These are phyloP conservation scores for Biancaea sappan DNA, from an alignment of 306 rosid genomes.

Conservation along the genomic window DNA sequence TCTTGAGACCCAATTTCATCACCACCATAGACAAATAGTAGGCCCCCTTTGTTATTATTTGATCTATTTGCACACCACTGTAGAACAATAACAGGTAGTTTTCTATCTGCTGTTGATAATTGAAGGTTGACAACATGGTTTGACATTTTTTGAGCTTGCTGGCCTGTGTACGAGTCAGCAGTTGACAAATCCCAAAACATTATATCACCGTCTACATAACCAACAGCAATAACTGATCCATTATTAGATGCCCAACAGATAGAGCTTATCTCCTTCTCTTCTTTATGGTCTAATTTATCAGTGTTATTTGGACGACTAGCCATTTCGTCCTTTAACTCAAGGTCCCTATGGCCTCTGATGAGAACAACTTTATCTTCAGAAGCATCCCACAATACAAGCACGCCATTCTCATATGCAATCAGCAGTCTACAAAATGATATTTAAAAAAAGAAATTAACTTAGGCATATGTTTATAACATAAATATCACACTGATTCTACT, in stretches of 20 bases:
- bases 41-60: slow-evolving; percentile 46
- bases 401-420: slow-evolving; percentile 81
- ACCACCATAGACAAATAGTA: slow-evolving; percentile 87
- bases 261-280: slow-evolving; percentile 77
- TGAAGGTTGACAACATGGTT: slow-evolving; percentile 74
- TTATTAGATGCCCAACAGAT: slow-evolving; percentile 82
- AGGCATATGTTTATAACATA: not conserved
- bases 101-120: slow-evolving; percentile 63
- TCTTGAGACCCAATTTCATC: slow-evolving; percentile 83
- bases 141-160: slow-evolving; percentile 42
- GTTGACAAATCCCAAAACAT: slow-evolving; percentile 78
- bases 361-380: slow-evolving; percentile 71
- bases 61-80: slow-evolving; percentile 61
- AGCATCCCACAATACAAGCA: slow-evolving; percentile 88
- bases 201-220: slow-evolving; percentile 92
- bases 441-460: slow-evolving; percentile 26
- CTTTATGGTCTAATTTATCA: slow-evolving; percentile 44
- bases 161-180: slow-evolving; percentile 44
- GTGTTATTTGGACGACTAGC: slow-evolving; percentile 42
- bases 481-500: not conserved
- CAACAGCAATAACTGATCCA: slow-evolving; percentile 77
- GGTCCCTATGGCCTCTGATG: slow-evolving; percentile 69
- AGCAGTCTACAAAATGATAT: slow-evolving; percentile 65
- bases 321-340: slow-evolving; percentile 49
- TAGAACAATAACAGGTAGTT: slow-evolving; percentile 74